Percentiles rank a stretch among this genome's conserved stretches.
phyloP scores from a whole-genome alignment of 2,329 filamentous ascomycete species.

The Neofusicoccum umdonicola region DNA sequence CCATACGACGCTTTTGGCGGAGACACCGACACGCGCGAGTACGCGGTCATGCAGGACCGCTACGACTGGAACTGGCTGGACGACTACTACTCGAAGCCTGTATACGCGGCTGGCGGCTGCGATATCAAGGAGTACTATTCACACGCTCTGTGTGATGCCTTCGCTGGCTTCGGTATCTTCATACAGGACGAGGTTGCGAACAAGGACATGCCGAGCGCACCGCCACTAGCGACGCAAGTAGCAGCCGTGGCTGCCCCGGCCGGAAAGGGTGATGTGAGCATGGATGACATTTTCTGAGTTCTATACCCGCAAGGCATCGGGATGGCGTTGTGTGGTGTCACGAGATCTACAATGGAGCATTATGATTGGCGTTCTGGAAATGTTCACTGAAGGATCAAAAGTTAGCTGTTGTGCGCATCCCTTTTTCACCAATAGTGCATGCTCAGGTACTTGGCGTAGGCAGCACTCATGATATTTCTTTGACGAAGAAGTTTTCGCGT shows the following conservation, averaged over 20 bases:
- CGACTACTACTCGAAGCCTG: conserved; percentile 61
- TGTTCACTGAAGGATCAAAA: neutral
- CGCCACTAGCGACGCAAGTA: conserved; percentile 33
- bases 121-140: conserved; percentile 77
- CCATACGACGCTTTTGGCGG: conserved; percentile 90
- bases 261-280: conserved; percentile 52
- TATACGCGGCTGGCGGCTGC: conserved; percentile 77
- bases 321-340: neutral
- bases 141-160: conserved; percentile 81
- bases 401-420: too few relatives aligned
- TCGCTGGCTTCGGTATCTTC: conserved; percentile 84
- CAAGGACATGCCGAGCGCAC: conserved; percentile 37
- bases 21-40: conserved; percentile 60
- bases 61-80: conserved; percentile 78
- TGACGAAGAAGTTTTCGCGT: too few relatives aligned
- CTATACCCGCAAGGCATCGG: conserved; percentile 2
- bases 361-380: neutral
- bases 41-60: conserved; percentile 65
- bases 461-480: too few relatives aligned
- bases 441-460: too few relatives aligned
- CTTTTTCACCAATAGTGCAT: too few relatives aligned
- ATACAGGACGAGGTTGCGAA: conserved; percentile 68
- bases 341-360: neutral
- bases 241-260: conserved; percentile 52
- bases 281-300: conserved; percentile 43